Evolutionary conservation across 1,284 basidiomycete genomes (phyloP).

Genomic region (Ustilago vetiveriae): DNA sequence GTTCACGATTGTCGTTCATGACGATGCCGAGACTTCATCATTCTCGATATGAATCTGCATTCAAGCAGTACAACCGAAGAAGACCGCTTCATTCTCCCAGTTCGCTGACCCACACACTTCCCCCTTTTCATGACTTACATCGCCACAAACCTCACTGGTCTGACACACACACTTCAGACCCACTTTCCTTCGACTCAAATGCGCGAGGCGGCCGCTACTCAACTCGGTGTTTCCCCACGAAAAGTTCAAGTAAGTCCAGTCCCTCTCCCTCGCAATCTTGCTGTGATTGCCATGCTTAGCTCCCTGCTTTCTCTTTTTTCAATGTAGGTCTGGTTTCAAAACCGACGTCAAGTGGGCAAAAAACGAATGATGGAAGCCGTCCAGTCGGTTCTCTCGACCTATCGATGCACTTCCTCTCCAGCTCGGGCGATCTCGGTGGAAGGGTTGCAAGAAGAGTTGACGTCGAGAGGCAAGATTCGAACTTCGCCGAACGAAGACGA

Average conservation of each 20-base stretch:
- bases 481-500: constrained; percentile 24
- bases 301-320: neutral
- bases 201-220: constrained; percentile 45
- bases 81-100: too few relatives aligned
- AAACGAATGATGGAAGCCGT: constrained; percentile 44
- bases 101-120: too few relatives aligned
- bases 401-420: neutral
- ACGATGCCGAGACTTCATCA: too few relatives aligned
- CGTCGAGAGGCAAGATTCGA: constrained; percentile 3
- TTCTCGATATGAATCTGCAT: too few relatives aligned
- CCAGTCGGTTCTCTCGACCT: neutral
- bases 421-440: constrained; percentile 5
- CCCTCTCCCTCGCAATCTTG: neutral
- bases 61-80: too few relatives aligned
- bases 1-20: too few relatives aligned
- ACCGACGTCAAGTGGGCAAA: constrained; percentile 40
- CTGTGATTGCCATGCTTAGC: neutral
- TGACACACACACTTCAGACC: too few relatives aligned
- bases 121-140: too few relatives aligned
- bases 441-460: constrained; percentile 4
- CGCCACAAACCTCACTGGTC: too few relatives aligned
- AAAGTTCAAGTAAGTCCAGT: constrained; percentile 52
- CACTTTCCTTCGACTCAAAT: constrained; percentile 56
- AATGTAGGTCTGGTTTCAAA: constrained; percentile 49
- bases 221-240: constrained; percentile 50